phyloP scores from a whole-genome alignment of 108 stramenopile species.

The Seminavis robusta region DNA sequence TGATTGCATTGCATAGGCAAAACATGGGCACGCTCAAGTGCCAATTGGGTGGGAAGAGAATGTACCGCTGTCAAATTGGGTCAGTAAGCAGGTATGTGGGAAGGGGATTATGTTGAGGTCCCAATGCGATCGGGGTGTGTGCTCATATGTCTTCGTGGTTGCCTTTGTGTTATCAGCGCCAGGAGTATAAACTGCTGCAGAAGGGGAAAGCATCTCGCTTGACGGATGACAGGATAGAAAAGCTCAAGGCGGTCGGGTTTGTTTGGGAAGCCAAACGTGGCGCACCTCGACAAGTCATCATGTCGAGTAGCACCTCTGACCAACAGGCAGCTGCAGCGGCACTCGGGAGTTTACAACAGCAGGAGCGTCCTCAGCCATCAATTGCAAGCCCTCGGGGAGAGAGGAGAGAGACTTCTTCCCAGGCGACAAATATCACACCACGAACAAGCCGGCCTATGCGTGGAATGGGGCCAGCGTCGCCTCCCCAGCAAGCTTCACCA shows the following conservation, averaged over 20 bases:
- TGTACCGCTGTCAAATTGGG: slow-evolving; percentile 27
- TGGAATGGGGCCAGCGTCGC: no score
- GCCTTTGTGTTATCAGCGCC: slow-evolving; percentile 13
- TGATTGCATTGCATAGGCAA: no score
- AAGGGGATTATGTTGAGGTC: neutral
- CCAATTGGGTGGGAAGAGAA: slow-evolving; percentile 18
- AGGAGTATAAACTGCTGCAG: slow-evolving; percentile 21
- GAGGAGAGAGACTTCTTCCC: no score
- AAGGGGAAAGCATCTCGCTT: slow-evolving; percentile 18
- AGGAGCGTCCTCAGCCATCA: no score
- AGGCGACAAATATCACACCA: no score
- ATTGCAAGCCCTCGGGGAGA: no score
- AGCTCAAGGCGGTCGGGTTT: slow-evolving; percentile 22
- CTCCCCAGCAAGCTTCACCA: no score
- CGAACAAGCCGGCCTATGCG: no score
- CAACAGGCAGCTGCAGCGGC: no score
- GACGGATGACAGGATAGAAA: slow-evolving; percentile 14
- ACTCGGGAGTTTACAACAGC: no score
- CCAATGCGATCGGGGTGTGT: neutral
- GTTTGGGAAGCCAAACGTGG: slow-evolving; percentile 8
- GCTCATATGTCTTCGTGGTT: neutral
- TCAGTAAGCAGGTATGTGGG: slow-evolving; percentile 5
- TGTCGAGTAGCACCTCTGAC: no score
- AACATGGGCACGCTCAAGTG: slow-evolving; percentile 42
- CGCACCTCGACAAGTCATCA: no score